Conservation (phyloP, 2,329 filamentous ascomycete species). For the Aspergillus japonicus region DNA sequence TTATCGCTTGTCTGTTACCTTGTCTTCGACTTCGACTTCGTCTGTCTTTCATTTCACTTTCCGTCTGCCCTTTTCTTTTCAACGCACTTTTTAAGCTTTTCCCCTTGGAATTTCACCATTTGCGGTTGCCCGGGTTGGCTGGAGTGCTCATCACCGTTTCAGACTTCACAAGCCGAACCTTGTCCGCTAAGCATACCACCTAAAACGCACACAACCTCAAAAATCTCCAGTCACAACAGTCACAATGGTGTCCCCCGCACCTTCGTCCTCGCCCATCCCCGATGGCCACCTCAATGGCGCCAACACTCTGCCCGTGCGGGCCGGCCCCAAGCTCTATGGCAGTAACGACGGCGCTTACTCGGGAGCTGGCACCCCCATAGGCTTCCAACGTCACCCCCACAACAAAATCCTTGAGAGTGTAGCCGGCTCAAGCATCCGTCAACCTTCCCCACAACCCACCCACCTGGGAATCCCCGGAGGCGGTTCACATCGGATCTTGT, state of each 20-base stretch:
- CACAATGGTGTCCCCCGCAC: conserved; percentile 32
- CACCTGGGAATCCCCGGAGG: conserved; percentile 71
- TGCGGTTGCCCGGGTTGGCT: neutral
- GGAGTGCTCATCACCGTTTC: neutral
- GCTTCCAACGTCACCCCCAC: conserved; percentile 44
- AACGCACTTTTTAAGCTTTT: neutral
- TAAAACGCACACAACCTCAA: neutral
- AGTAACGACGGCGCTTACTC: conserved; percentile 36
- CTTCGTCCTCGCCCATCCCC: conserved; percentile 26
- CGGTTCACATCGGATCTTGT: conserved; percentile 67
- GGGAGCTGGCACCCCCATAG: conserved; percentile 42
- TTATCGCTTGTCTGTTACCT: conserved; percentile 5
- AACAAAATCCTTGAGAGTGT: conserved; percentile 61
- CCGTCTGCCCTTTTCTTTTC: neutral
- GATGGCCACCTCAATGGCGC: conserved; percentile 29
- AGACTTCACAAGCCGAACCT: neutral
- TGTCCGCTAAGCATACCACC: conserved; percentile 4
- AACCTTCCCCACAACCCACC: conserved; percentile 83
- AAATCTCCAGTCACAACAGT: conserved; percentile 1
- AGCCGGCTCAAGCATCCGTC: conserved; percentile 56
- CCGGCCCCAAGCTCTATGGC: conserved; percentile 33
- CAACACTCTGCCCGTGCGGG: conserved; percentile 27
- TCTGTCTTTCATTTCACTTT: conserved; percentile 6
- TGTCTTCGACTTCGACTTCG: conserved; percentile 17
- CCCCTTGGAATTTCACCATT: neutral